phyloP scores from a whole-genome alignment of 2,329 filamentous ascomycete genomes.

The Incumbomyces delicatus region DNA sequence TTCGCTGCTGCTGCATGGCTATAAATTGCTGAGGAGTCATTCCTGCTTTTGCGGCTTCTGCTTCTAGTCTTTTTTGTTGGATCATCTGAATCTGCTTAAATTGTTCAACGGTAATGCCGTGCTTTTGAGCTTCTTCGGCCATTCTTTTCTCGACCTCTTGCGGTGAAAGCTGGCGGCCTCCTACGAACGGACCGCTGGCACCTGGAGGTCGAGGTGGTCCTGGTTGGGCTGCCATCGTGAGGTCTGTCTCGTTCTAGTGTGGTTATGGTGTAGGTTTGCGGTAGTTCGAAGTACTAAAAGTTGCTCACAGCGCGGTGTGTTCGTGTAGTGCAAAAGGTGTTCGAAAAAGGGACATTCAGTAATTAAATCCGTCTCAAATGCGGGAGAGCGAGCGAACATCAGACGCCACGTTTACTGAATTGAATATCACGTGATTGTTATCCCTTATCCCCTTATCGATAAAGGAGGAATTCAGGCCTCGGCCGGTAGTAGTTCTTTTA shows the following conservation, averaged over 20 bases:
- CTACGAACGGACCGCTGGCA: constrained; percentile 2
- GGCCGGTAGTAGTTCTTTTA: no score
- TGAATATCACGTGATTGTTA: background rate
- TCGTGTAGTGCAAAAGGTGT: no score
- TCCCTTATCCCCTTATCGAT: no score
- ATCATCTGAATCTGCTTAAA: constrained; percentile 49
- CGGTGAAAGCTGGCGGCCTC: constrained; percentile 1
- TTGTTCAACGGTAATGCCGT: constrained; percentile 72
- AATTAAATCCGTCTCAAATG: no score
- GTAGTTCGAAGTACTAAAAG: no score
- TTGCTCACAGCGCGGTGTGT: no score
- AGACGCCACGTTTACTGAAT: no score
- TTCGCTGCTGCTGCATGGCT: constrained; percentile 39
- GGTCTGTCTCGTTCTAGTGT: background rate
- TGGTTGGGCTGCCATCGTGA: constrained; percentile 43
- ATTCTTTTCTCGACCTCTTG: constrained; percentile 73
- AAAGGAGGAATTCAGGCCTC: no score
- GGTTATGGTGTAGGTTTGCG: no score
- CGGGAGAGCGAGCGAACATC: no score
- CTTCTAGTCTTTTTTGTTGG: constrained; percentile 44
- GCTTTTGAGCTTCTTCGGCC: constrained; percentile 69
- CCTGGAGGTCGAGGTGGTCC: constrained; percentile 61
- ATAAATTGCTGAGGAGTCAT: constrained; percentile 75
- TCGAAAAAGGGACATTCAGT: no score
- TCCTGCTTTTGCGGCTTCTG: constrained; percentile 71